phyloP scores from a whole-genome alignment of 306 rosid genomes.

The Prunus davidiana region DNA sequence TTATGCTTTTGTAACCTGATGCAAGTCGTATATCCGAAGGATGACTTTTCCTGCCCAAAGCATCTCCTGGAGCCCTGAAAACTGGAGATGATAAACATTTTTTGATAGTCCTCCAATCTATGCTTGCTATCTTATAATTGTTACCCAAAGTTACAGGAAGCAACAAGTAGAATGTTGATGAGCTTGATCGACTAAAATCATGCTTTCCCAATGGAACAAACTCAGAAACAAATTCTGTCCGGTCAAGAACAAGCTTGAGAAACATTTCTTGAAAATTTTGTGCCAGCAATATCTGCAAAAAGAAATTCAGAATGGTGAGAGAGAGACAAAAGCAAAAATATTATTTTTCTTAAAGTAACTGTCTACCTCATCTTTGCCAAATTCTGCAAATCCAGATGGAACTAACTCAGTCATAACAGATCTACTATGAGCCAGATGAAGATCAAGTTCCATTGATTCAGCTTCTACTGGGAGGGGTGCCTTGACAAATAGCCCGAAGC shows the following conservation, averaged over 20 bases:
- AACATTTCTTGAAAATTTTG: conserved; percentile 89
- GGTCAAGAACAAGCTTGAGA: conserved; percentile 81
- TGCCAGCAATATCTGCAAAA: conserved; percentile 69
- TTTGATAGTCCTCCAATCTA: conserved; percentile 73
- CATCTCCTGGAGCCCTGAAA: conserved; percentile 47
- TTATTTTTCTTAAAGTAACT: not conserved
- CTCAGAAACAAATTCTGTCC: conserved; percentile 60
- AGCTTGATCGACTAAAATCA: conserved; percentile 26
- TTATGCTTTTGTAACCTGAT: conserved; percentile 51
- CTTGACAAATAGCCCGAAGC: conserved; percentile 73
- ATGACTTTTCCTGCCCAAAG: conserved; percentile 16
- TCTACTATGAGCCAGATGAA: conserved; percentile 88
- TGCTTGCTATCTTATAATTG: conserved; percentile 32
- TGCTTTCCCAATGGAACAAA: conserved; percentile 59
- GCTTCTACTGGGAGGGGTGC: conserved; percentile 73
- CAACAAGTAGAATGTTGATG: conserved; percentile 73
- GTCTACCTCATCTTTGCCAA: conserved; percentile 70
- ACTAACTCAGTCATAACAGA: conserved; percentile 64
- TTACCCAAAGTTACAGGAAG: conserved; percentile 65
- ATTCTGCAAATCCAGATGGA: conserved; percentile 61
- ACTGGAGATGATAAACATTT: conserved; percentile 80
- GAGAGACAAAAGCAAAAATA: conserved; percentile 8
- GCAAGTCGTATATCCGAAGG: conserved; percentile 44
- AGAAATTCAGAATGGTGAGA: not conserved
- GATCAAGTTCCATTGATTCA: conserved; percentile 73